A percentile compares a stretch with the other conserved stretches of the same genome.
Evolutionary conservation across 768 basidiomycete genomes (phyloP).

Genomic region (Dacryopinax spathularia): DNA sequence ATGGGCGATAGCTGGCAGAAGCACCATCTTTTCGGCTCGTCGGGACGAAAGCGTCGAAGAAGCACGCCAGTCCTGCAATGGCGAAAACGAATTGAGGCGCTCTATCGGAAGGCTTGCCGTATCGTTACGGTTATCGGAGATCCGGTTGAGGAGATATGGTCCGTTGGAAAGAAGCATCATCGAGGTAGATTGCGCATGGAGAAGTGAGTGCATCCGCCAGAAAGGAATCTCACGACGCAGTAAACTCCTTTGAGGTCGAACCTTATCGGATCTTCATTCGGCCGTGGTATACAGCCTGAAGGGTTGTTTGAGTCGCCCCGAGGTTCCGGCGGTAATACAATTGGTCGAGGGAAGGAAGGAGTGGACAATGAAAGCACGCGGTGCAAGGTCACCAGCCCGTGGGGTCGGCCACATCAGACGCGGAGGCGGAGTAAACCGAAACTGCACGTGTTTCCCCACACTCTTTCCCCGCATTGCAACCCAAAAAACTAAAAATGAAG

Average conservation of each 20-base stretch:
- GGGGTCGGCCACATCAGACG: background rate
- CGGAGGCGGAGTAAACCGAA: background rate
- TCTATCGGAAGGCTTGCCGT: conserved; percentile 2
- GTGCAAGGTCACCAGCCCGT: background rate
- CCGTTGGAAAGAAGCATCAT: background rate
- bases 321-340: background rate
- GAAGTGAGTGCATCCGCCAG: background rate
- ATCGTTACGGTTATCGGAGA: no score
- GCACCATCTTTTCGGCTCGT: background rate
- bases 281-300: background rate
- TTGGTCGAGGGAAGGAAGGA: background rate
- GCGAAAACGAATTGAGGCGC: background rate
- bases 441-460: background rate
- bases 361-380: background rate
- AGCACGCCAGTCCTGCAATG: background rate
- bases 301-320: background rate
- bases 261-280: background rate
- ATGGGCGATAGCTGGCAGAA: no score
- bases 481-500: background rate
- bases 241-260: background rate
- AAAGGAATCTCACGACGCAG: background rate
- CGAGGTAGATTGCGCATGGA: background rate
- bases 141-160: background rate
- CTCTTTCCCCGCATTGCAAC: background rate
- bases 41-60: background rate